Conservation (phyloP, 1,284 basidiomycete species). For the Stygiomarasmius scandens region DNA sequence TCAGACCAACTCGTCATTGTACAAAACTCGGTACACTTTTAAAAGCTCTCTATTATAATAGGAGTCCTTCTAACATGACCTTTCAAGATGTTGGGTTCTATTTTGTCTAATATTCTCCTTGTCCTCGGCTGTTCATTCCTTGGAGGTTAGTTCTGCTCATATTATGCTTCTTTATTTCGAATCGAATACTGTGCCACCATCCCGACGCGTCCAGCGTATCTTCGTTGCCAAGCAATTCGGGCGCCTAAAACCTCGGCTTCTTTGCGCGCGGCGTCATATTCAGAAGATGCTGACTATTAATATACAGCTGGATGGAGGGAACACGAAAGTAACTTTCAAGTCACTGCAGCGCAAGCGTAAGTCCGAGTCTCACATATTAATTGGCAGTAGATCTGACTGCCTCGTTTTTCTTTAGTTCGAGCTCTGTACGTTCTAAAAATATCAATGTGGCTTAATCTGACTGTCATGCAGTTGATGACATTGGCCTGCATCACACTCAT, state of each 20-base stretch:
- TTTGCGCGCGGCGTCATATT: neutral
- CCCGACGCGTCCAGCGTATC: no score
- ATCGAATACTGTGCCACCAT: no score
- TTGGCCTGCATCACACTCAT: constrained; percentile 88
- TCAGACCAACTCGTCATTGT: constrained; percentile 82
- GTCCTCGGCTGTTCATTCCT: constrained; percentile 90
- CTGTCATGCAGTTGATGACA: constrained; percentile 71
- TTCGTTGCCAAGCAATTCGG: no score
- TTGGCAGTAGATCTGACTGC: neutral
- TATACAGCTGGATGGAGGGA: constrained; percentile 63
- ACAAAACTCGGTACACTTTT: constrained; percentile 72
- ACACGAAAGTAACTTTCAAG: constrained; percentile 75
- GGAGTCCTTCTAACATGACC: neutral
- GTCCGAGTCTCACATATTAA: constrained; percentile 29
- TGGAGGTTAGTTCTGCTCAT: constrained; percentile 55
- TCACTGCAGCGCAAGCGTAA: constrained; percentile 85
- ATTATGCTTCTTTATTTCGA: neutral
- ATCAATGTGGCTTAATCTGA: constrained; percentile 15
- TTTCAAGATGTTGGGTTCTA: constrained; percentile 74
- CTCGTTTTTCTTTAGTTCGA: constrained; percentile 43
- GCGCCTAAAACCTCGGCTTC: neutral
- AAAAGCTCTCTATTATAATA: neutral
- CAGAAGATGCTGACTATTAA: neutral
- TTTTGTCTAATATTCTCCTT: constrained; percentile 87
- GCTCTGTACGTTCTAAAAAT: constrained; percentile 54